A percentile compares a stretch with the other conserved stretches of the same genome.
Evolutionary conservation across 805 yeast genomes (phyloP).

Genomic region (Candida mattraensis): DNA sequence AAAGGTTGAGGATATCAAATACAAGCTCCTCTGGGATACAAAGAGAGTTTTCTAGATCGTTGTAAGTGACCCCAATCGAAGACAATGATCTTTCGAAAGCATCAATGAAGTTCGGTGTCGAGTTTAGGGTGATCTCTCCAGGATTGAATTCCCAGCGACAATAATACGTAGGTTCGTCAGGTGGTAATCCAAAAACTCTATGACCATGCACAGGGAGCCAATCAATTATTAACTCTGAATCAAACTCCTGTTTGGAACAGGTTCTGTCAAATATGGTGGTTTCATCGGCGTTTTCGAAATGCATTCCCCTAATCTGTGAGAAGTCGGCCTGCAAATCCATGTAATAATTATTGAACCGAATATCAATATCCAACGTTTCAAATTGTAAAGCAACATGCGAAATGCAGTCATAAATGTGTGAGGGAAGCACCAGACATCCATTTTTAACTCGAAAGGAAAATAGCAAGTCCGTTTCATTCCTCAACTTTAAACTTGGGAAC

Average conservation of each 20-base stretch:
- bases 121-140: constrained; percentile 56
- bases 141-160: constrained; percentile 87
- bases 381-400: constrained; percentile 64
- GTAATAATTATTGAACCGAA: constrained; percentile 86
- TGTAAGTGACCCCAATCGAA: constrained; percentile 61
- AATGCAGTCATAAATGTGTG: constrained; percentile 58
- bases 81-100: constrained; percentile 42
- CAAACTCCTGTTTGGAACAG: constrained; percentile 12
- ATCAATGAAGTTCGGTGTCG: constrained; percentile 46
- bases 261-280: constrained; percentile 29
- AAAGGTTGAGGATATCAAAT: constrained; percentile 67
- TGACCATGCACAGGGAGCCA: constrained; percentile 76
- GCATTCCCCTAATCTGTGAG: constrained; percentile 50
- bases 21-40: constrained; percentile 53
- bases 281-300: constrained; percentile 26
- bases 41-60: constrained; percentile 76
- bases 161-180: constrained; percentile 80
- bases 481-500: constrained; percentile 39
- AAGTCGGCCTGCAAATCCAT: constrained; percentile 86
- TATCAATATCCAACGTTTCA: constrained; percentile 68
- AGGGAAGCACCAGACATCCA: constrained; percentile 75
- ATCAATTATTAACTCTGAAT: constrained; percentile 54
- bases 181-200: constrained; percentile 91
- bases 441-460: constrained; percentile 67
- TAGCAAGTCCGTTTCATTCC: constrained; percentile 76